Percentiles rank a stretch among this genome's conserved stretches.
Conservation (phyloP, 192 early-diverging fungal genomes). For the Diversispora eburnea region DNA sequence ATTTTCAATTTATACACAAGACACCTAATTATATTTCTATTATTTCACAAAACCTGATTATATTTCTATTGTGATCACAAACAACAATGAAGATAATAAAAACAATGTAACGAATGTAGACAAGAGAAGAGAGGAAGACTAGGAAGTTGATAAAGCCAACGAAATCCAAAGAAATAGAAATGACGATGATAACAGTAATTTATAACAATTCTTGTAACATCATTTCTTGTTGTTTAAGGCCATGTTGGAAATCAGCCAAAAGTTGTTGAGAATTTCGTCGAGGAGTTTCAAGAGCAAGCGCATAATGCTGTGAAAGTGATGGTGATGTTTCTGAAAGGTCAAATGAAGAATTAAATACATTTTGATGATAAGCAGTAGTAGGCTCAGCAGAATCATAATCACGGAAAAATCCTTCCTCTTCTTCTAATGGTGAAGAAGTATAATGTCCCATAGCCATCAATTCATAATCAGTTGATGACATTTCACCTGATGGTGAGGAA, state of each 20-base stretch:
- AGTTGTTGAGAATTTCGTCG: slow-evolving; percentile 26
- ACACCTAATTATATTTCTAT: background rate
- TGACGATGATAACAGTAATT: too few relatives aligned
- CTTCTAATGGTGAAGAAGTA: background rate
- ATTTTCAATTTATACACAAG: background rate
- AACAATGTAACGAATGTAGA: too few relatives aligned
- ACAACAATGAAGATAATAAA: too few relatives aligned
- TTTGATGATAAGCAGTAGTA: slow-evolving; percentile 1
- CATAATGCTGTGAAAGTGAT: slow-evolving; percentile 9
- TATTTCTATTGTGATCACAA: background rate
- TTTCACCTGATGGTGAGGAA: slow-evolving; percentile 12
- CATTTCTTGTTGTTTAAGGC: slow-evolving; percentile 14
- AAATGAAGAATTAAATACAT: slow-evolving; percentile 6
- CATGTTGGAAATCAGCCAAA: slow-evolving; percentile 26
- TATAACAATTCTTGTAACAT: slow-evolving; percentile 16
- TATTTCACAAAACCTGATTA: background rate
- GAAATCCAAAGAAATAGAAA: too few relatives aligned
- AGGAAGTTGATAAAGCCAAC: too few relatives aligned
- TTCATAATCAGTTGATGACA: slow-evolving; percentile 26
- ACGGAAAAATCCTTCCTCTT: slow-evolving; percentile 1
- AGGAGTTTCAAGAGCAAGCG: slow-evolving; percentile 16
- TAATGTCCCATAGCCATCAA: slow-evolving; percentile 28
- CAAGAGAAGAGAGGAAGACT: too few relatives aligned
- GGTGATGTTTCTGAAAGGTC: background rate
- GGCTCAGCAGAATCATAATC: slow-evolving; percentile 8